Conservation (phyloP, 768 basidiomycete species). For the Steccherinum ochraceum region DNA sequence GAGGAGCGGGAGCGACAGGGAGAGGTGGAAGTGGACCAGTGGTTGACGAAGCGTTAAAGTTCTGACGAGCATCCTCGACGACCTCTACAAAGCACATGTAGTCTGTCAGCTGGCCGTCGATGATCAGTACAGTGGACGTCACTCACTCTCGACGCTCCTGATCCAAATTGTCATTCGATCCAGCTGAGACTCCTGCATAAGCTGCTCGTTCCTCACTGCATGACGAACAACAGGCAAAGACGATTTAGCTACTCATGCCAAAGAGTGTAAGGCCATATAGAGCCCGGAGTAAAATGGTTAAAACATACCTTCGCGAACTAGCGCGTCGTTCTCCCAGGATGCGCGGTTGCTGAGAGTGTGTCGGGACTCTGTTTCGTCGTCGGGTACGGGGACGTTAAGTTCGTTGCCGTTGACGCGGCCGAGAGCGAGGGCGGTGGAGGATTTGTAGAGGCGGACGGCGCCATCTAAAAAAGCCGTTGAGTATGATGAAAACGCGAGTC, state of each 20-base stretch:
- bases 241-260: slow-evolving; percentile 32
- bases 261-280: not conserved
- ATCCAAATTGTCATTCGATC: slow-evolving; percentile 83
- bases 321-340: slow-evolving; percentile 46
- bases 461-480: slow-evolving; percentile 39
- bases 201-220: slow-evolving; percentile 44
- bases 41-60: slow-evolving; percentile 53
- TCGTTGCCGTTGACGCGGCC: slow-evolving; percentile 9
- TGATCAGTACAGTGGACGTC: not conserved
- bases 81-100: slow-evolving; percentile 45
- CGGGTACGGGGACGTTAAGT: not conserved
- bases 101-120: not conserved
- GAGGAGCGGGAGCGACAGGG: slow-evolving; percentile 52
- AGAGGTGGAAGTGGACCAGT: slow-evolving; percentile 51
- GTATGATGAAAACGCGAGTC: not conserved
- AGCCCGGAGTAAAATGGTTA: not conserved
- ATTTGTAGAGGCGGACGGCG: slow-evolving; percentile 62
- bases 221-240: slow-evolving; percentile 49
- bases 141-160: slow-evolving; percentile 76
- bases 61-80: slow-evolving; percentile 73
- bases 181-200: slow-evolving; percentile 44
- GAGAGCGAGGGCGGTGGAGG: slow-evolving; percentile 32
- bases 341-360: slow-evolving; percentile 22
- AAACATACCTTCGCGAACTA: slow-evolving; percentile 37
- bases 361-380: slow-evolving; percentile 20